Evolutionary conservation across 768 basidiomycete genomes (phyloP), one percentile per base, ranked within the genome.

Genomic region (Boletus rubroflammeus): DNA sequence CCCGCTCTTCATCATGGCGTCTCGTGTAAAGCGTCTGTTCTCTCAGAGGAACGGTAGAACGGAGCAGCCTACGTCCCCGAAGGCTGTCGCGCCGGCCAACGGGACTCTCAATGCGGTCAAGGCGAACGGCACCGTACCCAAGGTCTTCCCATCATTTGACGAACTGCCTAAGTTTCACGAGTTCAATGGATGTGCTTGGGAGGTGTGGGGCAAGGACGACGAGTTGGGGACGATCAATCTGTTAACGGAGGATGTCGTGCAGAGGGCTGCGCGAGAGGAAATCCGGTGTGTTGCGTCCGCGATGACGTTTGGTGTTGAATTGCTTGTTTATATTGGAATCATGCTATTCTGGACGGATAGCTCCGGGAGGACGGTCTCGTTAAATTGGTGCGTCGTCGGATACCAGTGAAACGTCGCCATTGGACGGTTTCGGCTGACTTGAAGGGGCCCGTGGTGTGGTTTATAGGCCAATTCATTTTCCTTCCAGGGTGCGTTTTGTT

Each of bases 141-240:
- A 76, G 29, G 72, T 70, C 13, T 61, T 75, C 11, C 76, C 77
- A 3, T 67, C 67, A 8, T 78, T 84, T 67, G 76, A 83, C 74
- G 73, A 80, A 72, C 63, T 78, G 62, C 69, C 76, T 65, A 48
- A 55, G 31, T 77, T 76, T 56, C 67, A 75, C 48, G 64, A 75
- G 32, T 71, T 76, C 58, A 62, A 59, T 8, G 86, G 85, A 10
- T 87, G 85, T 51, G 86, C 85, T 3, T 88, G 86, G 86, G 75
- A 73, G 4, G 74, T 86, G 10, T 87, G 84, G 84, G 85, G 85
- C 25, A 68, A 75, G 35, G 78, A 81, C 19, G 86, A 88, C 56
- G 74, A 87, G 60, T 73, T 87, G 19, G 86, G 86, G 2, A 87
- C 84, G 6, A 72, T 87, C 36, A 87, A 87, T 62, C 57, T 87